Evolutionary conservation across 1,139 yeast genomes (phyloP).

Genomic region (Suhomyces ambrosiae): DNA sequence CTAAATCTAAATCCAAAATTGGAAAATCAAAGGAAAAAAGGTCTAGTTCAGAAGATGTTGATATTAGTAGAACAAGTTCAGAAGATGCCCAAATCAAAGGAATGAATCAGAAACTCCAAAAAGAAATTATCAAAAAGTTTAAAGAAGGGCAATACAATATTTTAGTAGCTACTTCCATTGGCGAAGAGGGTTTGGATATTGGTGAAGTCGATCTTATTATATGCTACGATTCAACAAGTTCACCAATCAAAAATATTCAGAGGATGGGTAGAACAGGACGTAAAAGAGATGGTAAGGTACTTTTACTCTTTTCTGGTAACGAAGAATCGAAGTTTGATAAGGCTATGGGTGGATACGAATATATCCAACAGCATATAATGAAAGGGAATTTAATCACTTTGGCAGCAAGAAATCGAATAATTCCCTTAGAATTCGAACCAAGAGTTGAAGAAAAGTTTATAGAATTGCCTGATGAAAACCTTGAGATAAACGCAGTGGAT

Average conservation of each 20-base stretch:
- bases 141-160: constrained; percentile 72
- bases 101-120: constrained; percentile 74
- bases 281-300: constrained; percentile 82
- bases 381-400: constrained; percentile 44
- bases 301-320: constrained; percentile 74
- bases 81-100: constrained; percentile 57
- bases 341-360: constrained; percentile 82
- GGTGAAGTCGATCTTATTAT: constrained; percentile 95
- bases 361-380: constrained; percentile 68
- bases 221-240: constrained; percentile 89
- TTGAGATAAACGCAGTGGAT: constrained; percentile 50
- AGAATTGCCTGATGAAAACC: constrained; percentile 70
- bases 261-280: constrained; percentile 99
- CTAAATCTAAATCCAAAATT: constrained; percentile 21
- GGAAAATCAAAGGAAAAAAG: constrained; percentile 23
- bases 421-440: constrained; percentile 62
- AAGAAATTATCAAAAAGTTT: constrained; percentile 71
- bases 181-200: constrained; percentile 97
- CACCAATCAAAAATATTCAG: constrained; percentile 92
- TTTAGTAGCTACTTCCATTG: constrained; percentile 93
- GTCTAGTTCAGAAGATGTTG: constrained; percentile 21
- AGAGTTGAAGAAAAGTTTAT: constrained; percentile 56
- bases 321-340: constrained; percentile 80
- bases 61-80: constrained; percentile 37
- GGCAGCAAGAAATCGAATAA: constrained; percentile 58